Percentiles rank a stretch among this genome's conserved stretches.
Conservation (phyloP, 768 basidiomycete species). For the Boletellus emodensis region DNA sequence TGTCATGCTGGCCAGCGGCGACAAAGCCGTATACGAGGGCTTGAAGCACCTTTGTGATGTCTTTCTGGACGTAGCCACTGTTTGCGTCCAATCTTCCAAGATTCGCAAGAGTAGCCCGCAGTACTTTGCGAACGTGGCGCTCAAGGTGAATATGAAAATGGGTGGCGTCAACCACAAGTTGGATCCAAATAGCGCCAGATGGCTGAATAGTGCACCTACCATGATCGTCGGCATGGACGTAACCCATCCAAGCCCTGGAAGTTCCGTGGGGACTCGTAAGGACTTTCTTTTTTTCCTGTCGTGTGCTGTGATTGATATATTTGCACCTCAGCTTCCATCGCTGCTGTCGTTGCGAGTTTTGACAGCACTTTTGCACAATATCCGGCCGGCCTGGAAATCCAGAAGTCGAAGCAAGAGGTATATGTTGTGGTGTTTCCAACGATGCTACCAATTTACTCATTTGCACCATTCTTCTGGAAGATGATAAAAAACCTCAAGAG, state of each 20-base stretch:
- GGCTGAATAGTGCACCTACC: conserved; percentile 40
- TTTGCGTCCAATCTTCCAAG: conserved; percentile 71
- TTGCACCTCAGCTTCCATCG: conserved; percentile 38
- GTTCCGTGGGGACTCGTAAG: conserved; percentile 47
- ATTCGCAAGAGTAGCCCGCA: conserved; percentile 60
- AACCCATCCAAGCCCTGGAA: conserved; percentile 77
- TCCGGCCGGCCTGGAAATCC: conserved; percentile 47
- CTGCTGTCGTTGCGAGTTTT: conserved; percentile 50
- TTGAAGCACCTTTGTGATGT: conserved; percentile 52
- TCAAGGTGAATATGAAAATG: conserved; percentile 55
- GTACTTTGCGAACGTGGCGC: conserved; percentile 52
- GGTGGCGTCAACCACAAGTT: conserved; percentile 51
- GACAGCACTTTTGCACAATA: conserved; percentile 46
- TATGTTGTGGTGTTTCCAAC: not conserved
- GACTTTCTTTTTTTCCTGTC: not conserved
- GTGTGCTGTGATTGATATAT: not conserved
- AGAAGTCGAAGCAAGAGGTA: conserved; percentile 67
- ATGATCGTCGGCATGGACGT: conserved; percentile 62
- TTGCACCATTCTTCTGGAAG: conserved; percentile 11
- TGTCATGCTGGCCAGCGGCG: conserved; percentile 45
- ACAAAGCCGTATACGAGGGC: conserved; percentile 48
- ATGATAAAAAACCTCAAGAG: conserved; percentile 47
- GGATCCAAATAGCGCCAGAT: conserved; percentile 34
- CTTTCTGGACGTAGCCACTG: conserved; percentile 49
- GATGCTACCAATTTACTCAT: not conserved